phyloP scores from a whole-genome alignment of 2,329 filamentous ascomycete species.

The Hypoxylon sp. region DNA sequence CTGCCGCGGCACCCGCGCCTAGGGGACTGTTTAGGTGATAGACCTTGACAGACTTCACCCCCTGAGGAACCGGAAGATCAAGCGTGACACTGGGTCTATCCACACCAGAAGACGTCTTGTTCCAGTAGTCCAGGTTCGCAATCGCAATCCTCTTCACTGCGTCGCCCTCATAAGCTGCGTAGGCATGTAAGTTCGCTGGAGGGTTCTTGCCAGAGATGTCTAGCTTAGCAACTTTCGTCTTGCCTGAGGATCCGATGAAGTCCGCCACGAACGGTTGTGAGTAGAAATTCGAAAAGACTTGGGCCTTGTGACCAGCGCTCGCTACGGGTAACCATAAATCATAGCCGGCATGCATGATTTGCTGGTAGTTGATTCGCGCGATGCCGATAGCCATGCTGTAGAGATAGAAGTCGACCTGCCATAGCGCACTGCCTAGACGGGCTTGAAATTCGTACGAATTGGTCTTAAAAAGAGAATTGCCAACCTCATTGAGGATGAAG shows the following conservation, averaged over 20 bases:
- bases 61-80: slow-evolving; percentile 46
- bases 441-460: slow-evolving; percentile 56
- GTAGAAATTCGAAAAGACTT: slow-evolving; percentile 58
- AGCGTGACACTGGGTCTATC: slow-evolving; percentile 48
- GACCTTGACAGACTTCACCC: slow-evolving; percentile 47
- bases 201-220: slow-evolving; percentile 28
- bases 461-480: slow-evolving; percentile 55
- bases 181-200: slow-evolving; percentile 51
- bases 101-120: slow-evolving; percentile 50
- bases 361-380: slow-evolving; percentile 57
- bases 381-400: slow-evolving; percentile 56
- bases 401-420: slow-evolving; percentile 58
- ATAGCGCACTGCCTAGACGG: slow-evolving; percentile 56
- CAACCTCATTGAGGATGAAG: slow-evolving; percentile 57
- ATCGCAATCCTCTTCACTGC: slow-evolving; percentile 52
- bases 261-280: slow-evolving; percentile 57
- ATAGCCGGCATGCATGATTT: slow-evolving; percentile 56
- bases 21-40: slow-evolving; percentile 54
- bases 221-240: slow-evolving; percentile 50
- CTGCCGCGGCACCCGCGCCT: slow-evolving; percentile 55
- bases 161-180: slow-evolving; percentile 54
- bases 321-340: slow-evolving; percentile 54
- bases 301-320: slow-evolving; percentile 51
- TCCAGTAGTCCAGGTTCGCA: slow-evolving; percentile 58
- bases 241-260: slow-evolving; percentile 55